phyloP scores from a whole-genome alignment of 768 basidiomycete genomes.

The Gloeostereum incarnatum region DNA sequence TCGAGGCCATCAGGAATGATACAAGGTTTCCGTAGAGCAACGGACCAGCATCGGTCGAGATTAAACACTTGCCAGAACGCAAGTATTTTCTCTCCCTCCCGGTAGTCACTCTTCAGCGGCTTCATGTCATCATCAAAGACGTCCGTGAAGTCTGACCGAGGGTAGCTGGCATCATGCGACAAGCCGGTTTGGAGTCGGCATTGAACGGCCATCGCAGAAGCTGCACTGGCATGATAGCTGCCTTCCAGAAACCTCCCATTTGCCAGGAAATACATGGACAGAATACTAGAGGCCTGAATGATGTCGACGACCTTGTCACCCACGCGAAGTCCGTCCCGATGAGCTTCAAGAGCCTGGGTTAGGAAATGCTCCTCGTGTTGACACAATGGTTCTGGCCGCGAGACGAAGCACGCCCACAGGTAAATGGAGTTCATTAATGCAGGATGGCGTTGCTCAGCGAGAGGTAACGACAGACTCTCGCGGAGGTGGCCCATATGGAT shows the following conservation, averaged over 20 bases:
- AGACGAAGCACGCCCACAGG: constrained; percentile 77
- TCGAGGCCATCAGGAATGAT: constrained; percentile 57
- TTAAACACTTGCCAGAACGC: constrained; percentile 83
- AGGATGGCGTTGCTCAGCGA: constrained; percentile 60
- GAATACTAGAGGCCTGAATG: constrained; percentile 67
- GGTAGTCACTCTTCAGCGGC: constrained; percentile 46
- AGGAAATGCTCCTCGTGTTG: constrained; percentile 72
- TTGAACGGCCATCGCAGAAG: constrained; percentile 65
- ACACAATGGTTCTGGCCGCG: constrained; percentile 58
- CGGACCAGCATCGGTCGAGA: constrained; percentile 76
- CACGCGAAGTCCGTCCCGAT: constrained; percentile 53
- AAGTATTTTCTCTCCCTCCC: constrained; percentile 62
- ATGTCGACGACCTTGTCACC: constrained; percentile 53
- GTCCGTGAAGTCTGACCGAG: constrained; percentile 23
- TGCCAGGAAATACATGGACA: constrained; percentile 69
- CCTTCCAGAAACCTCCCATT: constrained; percentile 76
- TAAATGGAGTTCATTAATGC: constrained; percentile 74
- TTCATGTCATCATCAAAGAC: constrained; percentile 43
- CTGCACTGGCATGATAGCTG: constrained; percentile 67
- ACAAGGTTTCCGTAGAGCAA: constrained; percentile 56
- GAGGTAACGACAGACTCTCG: constrained; percentile 45
- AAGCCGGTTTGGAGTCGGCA: constrained; percentile 51
- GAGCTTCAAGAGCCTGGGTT: constrained; percentile 46
- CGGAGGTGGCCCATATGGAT: constrained; percentile 59
- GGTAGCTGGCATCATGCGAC: constrained; percentile 22